Evolutionary conservation across 148 eudicot genomes (phyloP).

Genomic region (Vaccinium darrowii): DNA sequence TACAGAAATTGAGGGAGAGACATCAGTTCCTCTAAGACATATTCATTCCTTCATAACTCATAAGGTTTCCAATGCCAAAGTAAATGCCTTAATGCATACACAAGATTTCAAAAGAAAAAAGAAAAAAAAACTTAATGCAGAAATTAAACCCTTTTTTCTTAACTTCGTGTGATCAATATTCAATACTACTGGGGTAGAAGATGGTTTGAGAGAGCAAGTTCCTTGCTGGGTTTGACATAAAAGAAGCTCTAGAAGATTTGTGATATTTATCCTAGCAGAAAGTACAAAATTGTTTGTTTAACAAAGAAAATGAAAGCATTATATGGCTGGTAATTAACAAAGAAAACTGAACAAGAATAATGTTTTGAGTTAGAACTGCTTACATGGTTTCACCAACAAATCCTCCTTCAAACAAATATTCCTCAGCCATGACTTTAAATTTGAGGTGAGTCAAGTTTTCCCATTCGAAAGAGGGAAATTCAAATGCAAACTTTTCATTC

Average conservation of each 20-base stretch:
- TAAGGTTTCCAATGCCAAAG: neutral
- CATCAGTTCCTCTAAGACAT: neutral
- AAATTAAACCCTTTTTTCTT: neutral
- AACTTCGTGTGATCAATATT: neutral
- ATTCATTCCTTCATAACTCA: slow-evolving; percentile 1
- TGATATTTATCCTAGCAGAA: neutral
- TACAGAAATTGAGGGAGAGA: neutral
- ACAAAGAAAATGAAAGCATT: neutral
- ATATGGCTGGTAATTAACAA: neutral
- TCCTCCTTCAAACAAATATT: slow-evolving; percentile 46
- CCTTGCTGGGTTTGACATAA: neutral
- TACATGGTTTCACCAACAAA: slow-evolving; percentile 72
- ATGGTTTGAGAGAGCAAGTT: neutral
- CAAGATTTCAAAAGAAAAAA: neutral
- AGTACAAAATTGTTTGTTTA: neutral
- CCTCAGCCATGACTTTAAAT: slow-evolving; percentile 56
- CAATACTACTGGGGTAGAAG: neutral
- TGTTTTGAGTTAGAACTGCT: neutral
- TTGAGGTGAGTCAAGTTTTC: slow-evolving; percentile 46
- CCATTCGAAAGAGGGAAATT: slow-evolving; percentile 40
- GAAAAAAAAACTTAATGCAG: neutral
- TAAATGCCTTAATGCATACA: neutral
- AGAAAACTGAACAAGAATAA: neutral
- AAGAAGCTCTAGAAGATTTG: neutral
- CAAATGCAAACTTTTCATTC: slow-evolving; percentile 70